Base-by-base conservation (phyloP, 1,284 basidiomycete species). In the Coniferiporia sulphurascens region DNA sequence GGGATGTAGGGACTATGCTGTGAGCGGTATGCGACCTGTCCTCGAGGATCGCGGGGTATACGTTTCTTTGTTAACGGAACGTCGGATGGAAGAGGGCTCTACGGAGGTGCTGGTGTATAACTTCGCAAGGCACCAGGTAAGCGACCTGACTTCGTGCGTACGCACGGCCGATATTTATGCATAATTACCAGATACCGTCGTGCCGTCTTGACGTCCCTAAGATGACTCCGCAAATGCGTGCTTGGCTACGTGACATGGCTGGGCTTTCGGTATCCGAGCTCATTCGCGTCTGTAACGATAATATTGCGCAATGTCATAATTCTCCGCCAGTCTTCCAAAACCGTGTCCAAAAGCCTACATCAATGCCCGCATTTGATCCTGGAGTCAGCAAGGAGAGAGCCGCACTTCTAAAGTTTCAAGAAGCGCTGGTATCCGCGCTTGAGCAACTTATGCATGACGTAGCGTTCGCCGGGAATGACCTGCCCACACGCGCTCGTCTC, bases 51-150 rank as follows among this genome's bases (percentile, higher is more conserved):
- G 45, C 9, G 32, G 49, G 17, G 56, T 53, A 12, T 62, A 62
- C 34, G 49, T 62, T 15, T 62, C 61, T 4, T 41, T 62, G 34
- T 59, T 59, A 34, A 34, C 46, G 17, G 61, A 62, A 17, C 57
- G 58, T 6, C 15, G 43, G 9, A 48, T 43, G 8, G 49, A n/a
- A n/a, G 51, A 55, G 13, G 60, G 52, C 8, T 41, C 45, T n/a
- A 43, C 35, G 36, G 61, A 62, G 38, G 58, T 62, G 4, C 49
- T 62, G 12, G 61, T 62, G 21, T 62, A 62, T 52, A 57, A 59
- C 21, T 59, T 62, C 51, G 61, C 61, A 10, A 59, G 53, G 41
- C 58, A 62, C 45, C 61, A 62, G 57, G 61, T 60, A 55, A 17
- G 21, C 27, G 27, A 27, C 27, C 27, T 27, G 27, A 27, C 27